Evolutionary conservation across 2,329 filamentous ascomycete genomes (phyloP).

Genomic region (Sclerotinia minor): DNA sequence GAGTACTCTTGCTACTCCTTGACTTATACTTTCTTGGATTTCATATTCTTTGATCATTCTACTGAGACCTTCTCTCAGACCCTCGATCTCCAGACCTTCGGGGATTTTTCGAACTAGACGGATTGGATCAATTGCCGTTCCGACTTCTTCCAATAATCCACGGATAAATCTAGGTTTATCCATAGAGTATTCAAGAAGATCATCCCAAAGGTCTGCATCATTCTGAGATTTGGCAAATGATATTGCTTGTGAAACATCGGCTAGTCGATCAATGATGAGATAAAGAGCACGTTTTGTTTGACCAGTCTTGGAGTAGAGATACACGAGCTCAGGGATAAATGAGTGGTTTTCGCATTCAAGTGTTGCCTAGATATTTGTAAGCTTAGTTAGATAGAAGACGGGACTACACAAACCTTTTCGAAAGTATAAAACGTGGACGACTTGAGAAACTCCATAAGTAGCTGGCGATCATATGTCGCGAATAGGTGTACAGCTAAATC

Average conservation of each 20-base stretch:
- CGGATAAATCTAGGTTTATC: constrained; percentile 95
- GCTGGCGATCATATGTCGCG: constrained; percentile 73
- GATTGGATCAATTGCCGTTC: constrained; percentile 90
- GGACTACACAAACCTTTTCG: constrained; percentile 57
- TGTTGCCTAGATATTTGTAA: constrained; percentile 53
- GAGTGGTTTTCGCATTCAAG: constrained; percentile 77
- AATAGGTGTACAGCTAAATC: constrained; percentile 87
- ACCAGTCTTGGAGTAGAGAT: constrained; percentile 91
- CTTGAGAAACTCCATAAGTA: constrained; percentile 86
- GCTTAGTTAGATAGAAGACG: background rate
- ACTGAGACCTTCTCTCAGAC: constrained; percentile 80
- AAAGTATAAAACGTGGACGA: constrained; percentile 86
- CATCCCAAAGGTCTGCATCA: constrained; percentile 91
- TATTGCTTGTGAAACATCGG: constrained; percentile 89
- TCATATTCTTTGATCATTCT: constrained; percentile 96
- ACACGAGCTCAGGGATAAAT: constrained; percentile 92
- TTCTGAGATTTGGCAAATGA: constrained; percentile 91
- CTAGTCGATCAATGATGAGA: constrained; percentile 90
- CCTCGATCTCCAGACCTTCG: constrained; percentile 88
- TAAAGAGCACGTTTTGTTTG: constrained; percentile 89
- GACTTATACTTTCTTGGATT: constrained; percentile 88
- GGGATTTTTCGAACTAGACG: constrained; percentile 87
- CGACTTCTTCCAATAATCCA: constrained; percentile 87
- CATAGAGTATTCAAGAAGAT: constrained; percentile 94
- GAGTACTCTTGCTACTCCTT: constrained; percentile 83